These are phyloP conservation scores for Rhodotorula paludigena DNA, from an alignment of 768 basidiomycete species.

Conservation along the genomic window DNA sequence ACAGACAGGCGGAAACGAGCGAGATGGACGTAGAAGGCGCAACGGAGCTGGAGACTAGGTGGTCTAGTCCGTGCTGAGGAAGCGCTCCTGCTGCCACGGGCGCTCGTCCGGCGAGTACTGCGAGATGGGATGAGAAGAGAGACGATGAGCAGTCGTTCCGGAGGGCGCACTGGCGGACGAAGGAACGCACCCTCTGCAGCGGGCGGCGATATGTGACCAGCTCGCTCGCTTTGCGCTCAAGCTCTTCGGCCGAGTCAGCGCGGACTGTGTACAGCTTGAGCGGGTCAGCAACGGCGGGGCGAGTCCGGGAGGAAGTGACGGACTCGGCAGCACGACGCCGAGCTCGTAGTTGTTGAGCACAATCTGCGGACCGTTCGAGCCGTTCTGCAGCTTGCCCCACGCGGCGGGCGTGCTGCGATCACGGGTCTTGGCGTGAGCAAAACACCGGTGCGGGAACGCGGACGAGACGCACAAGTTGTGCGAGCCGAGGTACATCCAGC, in stretches of 20 bases:
- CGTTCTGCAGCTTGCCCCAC: conserved; percentile 28
- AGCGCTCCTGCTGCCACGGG: conserved; percentile 33
- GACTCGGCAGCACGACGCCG: conserved; percentile 29
- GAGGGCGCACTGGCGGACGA: too few species aligned
- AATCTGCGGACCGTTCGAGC: neutral
- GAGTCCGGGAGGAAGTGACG: neutral
- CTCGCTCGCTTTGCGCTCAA: conserved; percentile 24
- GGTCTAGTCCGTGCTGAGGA: neutral
- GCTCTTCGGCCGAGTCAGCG: conserved; percentile 12
- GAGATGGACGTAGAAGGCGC: too few species aligned
- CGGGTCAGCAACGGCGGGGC: neutral
- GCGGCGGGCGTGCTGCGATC: conserved; percentile 21
- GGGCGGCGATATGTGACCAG: conserved; percentile 23
- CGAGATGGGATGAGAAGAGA: too few species aligned
- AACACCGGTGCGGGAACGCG: neutral
- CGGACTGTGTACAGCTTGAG: neutral
- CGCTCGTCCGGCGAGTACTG: conserved; percentile 4
- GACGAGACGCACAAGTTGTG: conserved; percentile 30
- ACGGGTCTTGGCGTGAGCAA: neutral
- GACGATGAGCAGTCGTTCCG: neutral
- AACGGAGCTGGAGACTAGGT: too few species aligned
- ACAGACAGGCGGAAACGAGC: too few species aligned
- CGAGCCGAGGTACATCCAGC: conserved; percentile 29
- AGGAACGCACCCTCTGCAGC: conserved; percentile 7
- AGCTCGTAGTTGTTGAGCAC: conserved; percentile 28